phyloP scores from a whole-genome alignment of 2,329 filamentous ascomycete genomes.

The Neurospora sp. region DNA sequence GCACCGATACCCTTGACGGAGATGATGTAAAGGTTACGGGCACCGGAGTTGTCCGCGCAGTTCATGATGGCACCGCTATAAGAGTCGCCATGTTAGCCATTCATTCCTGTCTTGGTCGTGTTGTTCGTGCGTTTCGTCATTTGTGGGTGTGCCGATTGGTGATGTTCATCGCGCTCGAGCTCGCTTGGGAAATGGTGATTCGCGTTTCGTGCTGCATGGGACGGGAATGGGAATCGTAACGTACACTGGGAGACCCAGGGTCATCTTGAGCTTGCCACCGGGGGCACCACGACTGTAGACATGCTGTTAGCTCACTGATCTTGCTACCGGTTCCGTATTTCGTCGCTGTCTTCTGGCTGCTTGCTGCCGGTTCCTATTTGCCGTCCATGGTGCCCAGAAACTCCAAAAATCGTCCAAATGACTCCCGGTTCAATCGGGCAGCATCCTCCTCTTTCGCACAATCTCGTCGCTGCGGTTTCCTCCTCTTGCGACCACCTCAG shows the following conservation, averaged over 20 bases:
- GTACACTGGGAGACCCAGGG: conserved; percentile 99
- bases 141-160: conserved; percentile 1
- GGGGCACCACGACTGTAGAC: conserved; percentile 68
- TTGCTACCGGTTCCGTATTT: neutral
- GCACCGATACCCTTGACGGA: conserved; percentile 98
- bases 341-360: neutral
- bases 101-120: conserved; percentile 5
- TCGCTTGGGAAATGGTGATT: neutral
- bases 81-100: conserved; percentile 14
- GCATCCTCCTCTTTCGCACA: neutral
- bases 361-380: neutral
- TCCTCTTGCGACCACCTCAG: neutral
- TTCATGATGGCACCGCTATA: conserved; percentile 97
- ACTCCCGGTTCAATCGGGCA: neutral
- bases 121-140: conserved; percentile 4
- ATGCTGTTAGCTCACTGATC: conserved; percentile 23
- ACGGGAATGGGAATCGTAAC: conserved; percentile 31
- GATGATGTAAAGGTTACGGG: conserved; percentile 99
- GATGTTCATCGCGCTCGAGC: neutral
- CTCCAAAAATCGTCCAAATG: neutral
- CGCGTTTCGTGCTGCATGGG: neutral
- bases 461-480: neutral
- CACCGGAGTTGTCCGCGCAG: conserved; percentile 99
- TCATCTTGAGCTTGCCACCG: conserved; percentile 99
- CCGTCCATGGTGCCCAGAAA: neutral